phyloP scores from a whole-genome alignment of 2,329 filamentous ascomycete genomes.

The Talaromyces sp. region DNA sequence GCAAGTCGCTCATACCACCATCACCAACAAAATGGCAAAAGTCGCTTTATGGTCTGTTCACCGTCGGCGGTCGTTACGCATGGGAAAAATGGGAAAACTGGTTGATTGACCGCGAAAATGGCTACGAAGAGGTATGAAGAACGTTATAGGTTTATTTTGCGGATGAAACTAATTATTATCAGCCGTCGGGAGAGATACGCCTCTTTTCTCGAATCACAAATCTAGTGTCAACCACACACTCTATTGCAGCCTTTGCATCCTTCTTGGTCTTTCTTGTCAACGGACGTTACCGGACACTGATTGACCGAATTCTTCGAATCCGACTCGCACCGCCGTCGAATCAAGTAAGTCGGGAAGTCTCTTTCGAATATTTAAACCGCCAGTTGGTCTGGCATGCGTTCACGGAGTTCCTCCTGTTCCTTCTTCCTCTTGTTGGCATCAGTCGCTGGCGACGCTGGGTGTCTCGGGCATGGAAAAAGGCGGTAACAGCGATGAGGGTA shows the following conservation, averaged over 20 bases:
- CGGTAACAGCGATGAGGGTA: slow-evolving; percentile 57
- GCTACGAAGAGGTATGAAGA: slow-evolving; percentile 53
- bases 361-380: slow-evolving; percentile 94
- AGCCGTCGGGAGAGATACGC: slow-evolving; percentile 46
- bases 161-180: background rate
- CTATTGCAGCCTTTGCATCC: slow-evolving; percentile 72
- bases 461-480: slow-evolving; percentile 76
- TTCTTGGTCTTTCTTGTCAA: slow-evolving; percentile 90
- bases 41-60: slow-evolving; percentile 72
- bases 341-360: slow-evolving; percentile 84
- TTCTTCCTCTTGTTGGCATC: slow-evolving; percentile 94
- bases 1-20: slow-evolving; percentile 54
- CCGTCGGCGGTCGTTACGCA: slow-evolving; percentile 79
- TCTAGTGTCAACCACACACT: slow-evolving; percentile 65
- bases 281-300: slow-evolving; percentile 81
- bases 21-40: slow-evolving; percentile 80
- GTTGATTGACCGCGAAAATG: slow-evolving; percentile 69
- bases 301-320: slow-evolving; percentile 78
- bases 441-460: slow-evolving; percentile 88
- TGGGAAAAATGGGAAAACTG: slow-evolving; percentile 92
- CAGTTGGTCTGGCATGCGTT: slow-evolving; percentile 99
- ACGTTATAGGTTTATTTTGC: background rate
- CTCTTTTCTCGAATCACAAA: slow-evolving; percentile 65
- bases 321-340: slow-evolving; percentile 78
- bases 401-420: slow-evolving; percentile 94